A percentile compares a stretch with the other conserved stretches of the same genome.
phyloP scores from a whole-genome alignment of 208 protist genomes.

The Leishmania gerbilli region DNA sequence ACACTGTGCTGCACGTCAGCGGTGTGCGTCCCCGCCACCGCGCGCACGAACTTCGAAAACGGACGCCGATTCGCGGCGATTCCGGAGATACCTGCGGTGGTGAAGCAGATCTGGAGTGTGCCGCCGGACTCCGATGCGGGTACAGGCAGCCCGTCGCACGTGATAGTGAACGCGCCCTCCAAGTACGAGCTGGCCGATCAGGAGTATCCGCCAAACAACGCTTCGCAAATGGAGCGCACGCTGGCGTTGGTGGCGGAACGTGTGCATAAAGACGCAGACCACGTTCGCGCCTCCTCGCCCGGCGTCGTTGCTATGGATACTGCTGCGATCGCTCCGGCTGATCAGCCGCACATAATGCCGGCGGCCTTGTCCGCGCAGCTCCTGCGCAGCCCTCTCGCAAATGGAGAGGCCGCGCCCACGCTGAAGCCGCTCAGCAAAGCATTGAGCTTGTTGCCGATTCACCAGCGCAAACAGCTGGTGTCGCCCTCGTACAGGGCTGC shows the following conservation, averaged over 20 bases:
- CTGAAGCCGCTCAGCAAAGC: neutral
- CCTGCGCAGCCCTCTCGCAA: neutral
- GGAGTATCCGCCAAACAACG: neutral
- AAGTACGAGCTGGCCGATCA: neutral
- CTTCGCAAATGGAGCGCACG: neutral
- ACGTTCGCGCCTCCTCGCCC: neutral
- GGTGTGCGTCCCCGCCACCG: neutral
- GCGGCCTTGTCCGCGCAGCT: neutral
- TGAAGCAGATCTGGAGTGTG: neutral
- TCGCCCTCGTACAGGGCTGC: neutral
- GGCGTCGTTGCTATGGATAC: neutral
- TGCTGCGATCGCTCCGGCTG: neutral
- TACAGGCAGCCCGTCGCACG: neutral
- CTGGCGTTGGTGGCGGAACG: neutral
- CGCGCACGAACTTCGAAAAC: neutral
- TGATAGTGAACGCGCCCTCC: neutral
- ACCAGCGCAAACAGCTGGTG: conserved; percentile 8
- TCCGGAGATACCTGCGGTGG: neutral
- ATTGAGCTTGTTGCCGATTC: neutral
- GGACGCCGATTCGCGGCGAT: neutral
- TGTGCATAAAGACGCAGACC: conserved; percentile 6
- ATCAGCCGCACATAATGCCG: neutral
- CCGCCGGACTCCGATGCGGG: too few species aligned
- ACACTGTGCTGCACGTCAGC: neutral
- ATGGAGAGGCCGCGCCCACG: neutral